Conservation (phyloP, 495 filamentous ascomycete genomes). For the Haplographium delicatum region DNA sequence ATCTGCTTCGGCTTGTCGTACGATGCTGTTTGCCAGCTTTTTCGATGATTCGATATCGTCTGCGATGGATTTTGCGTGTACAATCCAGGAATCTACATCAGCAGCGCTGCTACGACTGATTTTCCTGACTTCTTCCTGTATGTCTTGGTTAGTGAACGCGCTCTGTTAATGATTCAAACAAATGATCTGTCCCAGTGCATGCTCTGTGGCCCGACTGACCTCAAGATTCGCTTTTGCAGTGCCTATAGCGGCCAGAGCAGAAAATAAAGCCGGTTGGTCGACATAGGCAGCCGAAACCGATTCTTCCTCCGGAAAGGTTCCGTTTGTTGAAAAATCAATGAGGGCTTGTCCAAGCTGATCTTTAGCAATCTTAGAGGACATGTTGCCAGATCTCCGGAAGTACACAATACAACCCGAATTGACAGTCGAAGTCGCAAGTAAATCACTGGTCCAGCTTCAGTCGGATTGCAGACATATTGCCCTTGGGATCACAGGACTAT, state of each 20-base stretch:
- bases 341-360: constrained; percentile 55
- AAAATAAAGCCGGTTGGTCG: constrained; percentile 39
- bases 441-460: no score
- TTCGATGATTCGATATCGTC: constrained; percentile 72
- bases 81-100: constrained; percentile 79
- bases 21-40: constrained; percentile 67
- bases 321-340: constrained; percentile 65
- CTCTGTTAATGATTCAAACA: no score
- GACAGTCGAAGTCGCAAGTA: no score
- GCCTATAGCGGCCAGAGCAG: constrained; percentile 58
- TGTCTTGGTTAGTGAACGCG: not conserved
- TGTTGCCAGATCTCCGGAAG: constrained; percentile 2
- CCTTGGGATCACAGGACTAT: no score
- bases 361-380: constrained; percentile 11
- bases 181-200: not conserved
- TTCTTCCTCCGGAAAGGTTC: constrained; percentile 70
- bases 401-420: no score
- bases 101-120: constrained; percentile 68
- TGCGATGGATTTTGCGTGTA: constrained; percentile 76
- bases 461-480: no score
- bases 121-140: constrained; percentile 52
- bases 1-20: constrained; percentile 60
- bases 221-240: constrained; percentile 63
- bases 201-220: constrained; percentile 36
- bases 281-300: constrained; percentile 51